Conservation (phyloP, 371 early-diverging fungal species). For the Saksenaea oblongispora region DNA sequence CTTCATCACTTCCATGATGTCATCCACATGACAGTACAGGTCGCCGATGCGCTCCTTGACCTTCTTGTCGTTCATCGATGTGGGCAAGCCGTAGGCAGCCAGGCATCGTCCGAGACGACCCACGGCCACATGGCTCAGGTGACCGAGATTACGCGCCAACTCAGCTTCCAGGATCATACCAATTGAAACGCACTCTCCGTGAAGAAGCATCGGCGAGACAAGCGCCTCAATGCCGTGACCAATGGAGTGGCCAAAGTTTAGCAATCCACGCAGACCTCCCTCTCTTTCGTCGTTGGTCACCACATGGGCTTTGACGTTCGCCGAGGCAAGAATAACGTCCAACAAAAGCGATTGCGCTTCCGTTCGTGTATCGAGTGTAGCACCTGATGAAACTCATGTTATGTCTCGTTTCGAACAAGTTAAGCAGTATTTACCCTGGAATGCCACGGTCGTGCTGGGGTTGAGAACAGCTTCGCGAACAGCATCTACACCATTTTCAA, state of each 20-base stretch:
- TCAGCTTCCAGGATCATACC: slow-evolving; percentile 97
- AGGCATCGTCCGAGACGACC: slow-evolving; percentile 89
- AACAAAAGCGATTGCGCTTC: slow-evolving; percentile 68
- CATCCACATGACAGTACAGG: slow-evolving; percentile 71
- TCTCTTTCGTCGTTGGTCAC: slow-evolving; percentile 96
- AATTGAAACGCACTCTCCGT: slow-evolving; percentile 96
- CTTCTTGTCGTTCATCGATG: slow-evolving; percentile 78
- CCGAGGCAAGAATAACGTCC: slow-evolving; percentile 87
- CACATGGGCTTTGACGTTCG: slow-evolving; percentile 90
- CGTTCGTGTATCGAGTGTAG: slow-evolving; percentile 65
- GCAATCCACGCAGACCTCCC: slow-evolving; percentile 90
- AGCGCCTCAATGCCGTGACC: slow-evolving; percentile 97
- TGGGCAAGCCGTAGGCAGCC: slow-evolving; percentile 86
- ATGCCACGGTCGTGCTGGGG: slow-evolving; percentile 39
- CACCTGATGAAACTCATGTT: slow-evolving; percentile 41
- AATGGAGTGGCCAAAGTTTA: slow-evolving; percentile 97
- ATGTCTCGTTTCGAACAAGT: neutral
- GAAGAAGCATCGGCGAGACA: slow-evolving; percentile 86
- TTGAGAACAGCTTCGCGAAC: slow-evolving; percentile 73
- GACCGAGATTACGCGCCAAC: slow-evolving; percentile 86
- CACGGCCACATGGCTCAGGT: slow-evolving; percentile 86
- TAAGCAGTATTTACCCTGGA: slow-evolving; percentile 48
- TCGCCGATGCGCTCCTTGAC: slow-evolving; percentile 69
- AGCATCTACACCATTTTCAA: slow-evolving; percentile 85
- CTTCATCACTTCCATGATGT: slow-evolving; percentile 87